Percentiles rank a stretch among this genome's conserved stretches.
Evolutionary conservation across 805 yeast species (phyloP).

Genomic region (Lachancea dasiensis): DNA sequence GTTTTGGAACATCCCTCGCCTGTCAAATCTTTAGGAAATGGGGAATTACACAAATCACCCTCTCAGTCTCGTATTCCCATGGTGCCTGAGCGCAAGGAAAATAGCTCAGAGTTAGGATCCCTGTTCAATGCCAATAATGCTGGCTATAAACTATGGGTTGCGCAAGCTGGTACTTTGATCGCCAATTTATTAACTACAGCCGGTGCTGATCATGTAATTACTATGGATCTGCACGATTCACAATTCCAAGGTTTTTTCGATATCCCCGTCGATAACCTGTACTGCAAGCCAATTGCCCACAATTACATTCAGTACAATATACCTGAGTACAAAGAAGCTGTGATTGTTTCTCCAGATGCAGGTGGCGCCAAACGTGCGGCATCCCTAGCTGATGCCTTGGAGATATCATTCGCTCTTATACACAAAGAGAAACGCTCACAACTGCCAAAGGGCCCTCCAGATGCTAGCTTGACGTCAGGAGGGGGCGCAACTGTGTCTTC

Average conservation of each 20-base stretch:
- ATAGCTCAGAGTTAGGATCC: constrained; percentile 23
- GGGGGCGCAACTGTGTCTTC: constrained; percentile 20
- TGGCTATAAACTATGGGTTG: constrained; percentile 91
- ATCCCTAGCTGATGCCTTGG: constrained; percentile 83
- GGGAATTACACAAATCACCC: constrained; percentile 15
- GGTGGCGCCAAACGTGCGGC: constrained; percentile 99
- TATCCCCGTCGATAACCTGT: constrained; percentile 90
- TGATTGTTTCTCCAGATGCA: constrained; percentile 95
- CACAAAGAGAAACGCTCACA: constrained; percentile 81
- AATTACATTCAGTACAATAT: constrained; percentile 74
- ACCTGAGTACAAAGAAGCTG: constrained; percentile 77
- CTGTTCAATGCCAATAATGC: constrained; percentile 40
- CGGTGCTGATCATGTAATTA: constrained; percentile 93
- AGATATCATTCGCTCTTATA: constrained; percentile 85
- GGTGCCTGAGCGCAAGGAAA: constrained; percentile 33
- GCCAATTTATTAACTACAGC: constrained; percentile 85
- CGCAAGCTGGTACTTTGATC: constrained; percentile 88
- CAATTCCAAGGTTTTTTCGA: constrained; percentile 98
- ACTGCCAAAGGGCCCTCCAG: constrained; percentile 33
- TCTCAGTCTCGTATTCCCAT: constrained; percentile 32
- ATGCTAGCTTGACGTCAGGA: constrained; percentile 28
- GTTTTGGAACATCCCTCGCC: constrained; percentile 15
- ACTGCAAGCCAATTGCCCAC: constrained; percentile 81
- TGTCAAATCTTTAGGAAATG: background rate
- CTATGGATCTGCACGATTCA: constrained; percentile 97